Percentiles rank a stretch among this genome's conserved stretches.
These are phyloP conservation scores for Aspergillus sp. DNA, from an alignment of 2,329 filamentous ascomycete genomes.

Conservation along the genomic window DNA sequence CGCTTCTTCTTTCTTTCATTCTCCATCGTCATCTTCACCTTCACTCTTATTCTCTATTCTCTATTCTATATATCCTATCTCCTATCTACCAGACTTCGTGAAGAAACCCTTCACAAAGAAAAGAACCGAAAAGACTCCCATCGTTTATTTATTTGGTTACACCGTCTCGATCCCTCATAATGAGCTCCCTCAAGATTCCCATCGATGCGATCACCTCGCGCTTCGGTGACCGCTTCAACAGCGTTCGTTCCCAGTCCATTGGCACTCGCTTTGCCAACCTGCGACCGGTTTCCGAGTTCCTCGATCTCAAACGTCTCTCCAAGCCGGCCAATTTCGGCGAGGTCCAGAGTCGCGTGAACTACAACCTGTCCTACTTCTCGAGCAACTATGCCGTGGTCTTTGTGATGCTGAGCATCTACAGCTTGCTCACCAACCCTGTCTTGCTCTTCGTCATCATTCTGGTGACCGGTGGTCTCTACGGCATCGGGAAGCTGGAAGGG, in stretches of 20 bases:
- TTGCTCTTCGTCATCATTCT: conserved; percentile 92
- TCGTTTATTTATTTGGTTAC: not conserved
- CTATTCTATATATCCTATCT: not conserved
- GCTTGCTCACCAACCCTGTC: conserved; percentile 79
- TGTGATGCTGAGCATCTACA: conserved; percentile 93
- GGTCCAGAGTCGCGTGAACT: conserved; percentile 89
- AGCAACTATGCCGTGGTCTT: conserved; percentile 98
- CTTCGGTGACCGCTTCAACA: conserved; percentile 85
- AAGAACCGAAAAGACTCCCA: not conserved
- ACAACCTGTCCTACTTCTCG: conserved; percentile 95
- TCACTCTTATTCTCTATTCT: not conserved
- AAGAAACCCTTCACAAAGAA: no score
- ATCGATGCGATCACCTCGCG: conserved; percentile 88
- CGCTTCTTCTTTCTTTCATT: conserved; percentile 4
- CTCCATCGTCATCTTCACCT: not conserved
- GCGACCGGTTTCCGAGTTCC: conserved; percentile 85
- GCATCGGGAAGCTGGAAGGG: conserved; percentile 87
- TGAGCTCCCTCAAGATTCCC: conserved; percentile 90
- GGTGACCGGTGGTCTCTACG: conserved; percentile 80
- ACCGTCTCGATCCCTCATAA: conserved; percentile 40
- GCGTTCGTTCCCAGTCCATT: conserved; percentile 75
- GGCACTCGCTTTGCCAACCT: conserved; percentile 87
- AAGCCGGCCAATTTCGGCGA: conserved; percentile 91
- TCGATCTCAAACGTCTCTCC: conserved; percentile 91
- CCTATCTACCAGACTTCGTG: not conserved